Base-by-base conservation (phyloP, 257 asterid genomes). In the Capsicum chinense region DNA sequence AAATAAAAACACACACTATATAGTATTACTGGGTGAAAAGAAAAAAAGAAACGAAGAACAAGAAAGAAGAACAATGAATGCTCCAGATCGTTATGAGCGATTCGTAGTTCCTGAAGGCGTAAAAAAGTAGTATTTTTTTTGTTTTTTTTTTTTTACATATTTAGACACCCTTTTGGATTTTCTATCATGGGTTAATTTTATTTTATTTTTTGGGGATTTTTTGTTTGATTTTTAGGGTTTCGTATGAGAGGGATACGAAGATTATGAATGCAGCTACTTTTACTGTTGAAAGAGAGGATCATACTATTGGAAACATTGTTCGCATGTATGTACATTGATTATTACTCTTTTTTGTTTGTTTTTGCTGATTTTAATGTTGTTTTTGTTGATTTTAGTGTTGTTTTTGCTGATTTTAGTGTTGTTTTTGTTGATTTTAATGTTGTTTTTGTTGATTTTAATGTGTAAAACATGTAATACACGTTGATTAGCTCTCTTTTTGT, bases 71-170 rank as follows among this genome's bases (percentile, higher is more conserved):
- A 82, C 80, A 54, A 35, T 87, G 92, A 89, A 89, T 78, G 92
- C 90, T 59, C 92, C 90, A 5, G 99, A 95, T 79, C 97, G 99
- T 84, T 95, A 95, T 87, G 99, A 95, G 91, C 93, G 99, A 74
- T 95, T 95, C 81, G 99, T 93, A 58, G 97, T 94, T 62, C 99
- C 98, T 8, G 99, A 95, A 85, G 99, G 99, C 69, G 94, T 93
- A 62, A 89, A 94, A 74, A 94, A 95, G 97, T 95, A 90, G 44
- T 42, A 3, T 26, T 26, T 26, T 26, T 26, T 26, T 21, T 21
- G 21, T 21, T 21, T 0, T 1, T 78, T 1, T 78, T 2, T 8
- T 5, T 4, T 10, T 0, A 4, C 21, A 19, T 62, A 19, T 63
- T 63, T 63, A 80, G 48, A 33, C 17, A n/a, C 66, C 9, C 2